These are phyloP conservation scores for Conticribra weissflogii DNA, from an alignment of 108 stramenopile species.

Conservation along the genomic window DNA sequence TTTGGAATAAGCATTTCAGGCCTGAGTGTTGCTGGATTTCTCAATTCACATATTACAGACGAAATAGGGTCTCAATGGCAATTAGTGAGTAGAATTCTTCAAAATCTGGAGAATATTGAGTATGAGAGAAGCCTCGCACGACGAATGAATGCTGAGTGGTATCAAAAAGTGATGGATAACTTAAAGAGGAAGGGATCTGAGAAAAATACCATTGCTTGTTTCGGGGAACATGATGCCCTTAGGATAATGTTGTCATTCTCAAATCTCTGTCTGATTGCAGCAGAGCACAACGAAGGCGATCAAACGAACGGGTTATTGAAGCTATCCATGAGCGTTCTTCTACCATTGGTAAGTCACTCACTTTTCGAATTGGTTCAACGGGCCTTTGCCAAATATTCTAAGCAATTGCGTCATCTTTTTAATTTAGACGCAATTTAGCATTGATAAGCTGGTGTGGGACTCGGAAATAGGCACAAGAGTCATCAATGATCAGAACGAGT, in stretches of 20 bases:
- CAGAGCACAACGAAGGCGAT: conserved; percentile 34
- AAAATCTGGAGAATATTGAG: conserved; percentile 47
- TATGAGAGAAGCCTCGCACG: conserved; percentile 39
- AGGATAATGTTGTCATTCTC: conserved; percentile 64
- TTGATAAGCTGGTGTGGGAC: conserved; percentile 62
- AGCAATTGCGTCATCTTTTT: not conserved
- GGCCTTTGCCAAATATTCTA: conserved; percentile 2
- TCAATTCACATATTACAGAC: conserved; percentile 24
- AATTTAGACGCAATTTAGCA: conserved; percentile 44
- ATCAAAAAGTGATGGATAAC: conserved; percentile 40
- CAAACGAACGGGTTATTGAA: conserved; percentile 40
- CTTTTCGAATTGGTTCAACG: not conserved
- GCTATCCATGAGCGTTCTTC: conserved; percentile 61
- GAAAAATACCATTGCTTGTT: conserved; percentile 43
- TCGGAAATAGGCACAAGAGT: conserved; percentile 60
- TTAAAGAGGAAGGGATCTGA: conserved; percentile 33
- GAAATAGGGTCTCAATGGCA: conserved; percentile 64
- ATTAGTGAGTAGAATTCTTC: conserved; percentile 39
- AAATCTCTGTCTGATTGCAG: conserved; percentile 51
- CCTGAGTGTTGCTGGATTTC: conserved; percentile 53
- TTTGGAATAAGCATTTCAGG: conserved; percentile 70
- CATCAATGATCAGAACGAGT: conserved; percentile 26
- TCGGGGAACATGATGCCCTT: conserved; percentile 67
- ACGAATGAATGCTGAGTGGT: conserved; percentile 57
- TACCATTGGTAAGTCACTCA: conserved; percentile 68